Evolutionary conservation across 257 asterid genomes (phyloP).

Genomic region (Phtheirospermum japonicum): DNA sequence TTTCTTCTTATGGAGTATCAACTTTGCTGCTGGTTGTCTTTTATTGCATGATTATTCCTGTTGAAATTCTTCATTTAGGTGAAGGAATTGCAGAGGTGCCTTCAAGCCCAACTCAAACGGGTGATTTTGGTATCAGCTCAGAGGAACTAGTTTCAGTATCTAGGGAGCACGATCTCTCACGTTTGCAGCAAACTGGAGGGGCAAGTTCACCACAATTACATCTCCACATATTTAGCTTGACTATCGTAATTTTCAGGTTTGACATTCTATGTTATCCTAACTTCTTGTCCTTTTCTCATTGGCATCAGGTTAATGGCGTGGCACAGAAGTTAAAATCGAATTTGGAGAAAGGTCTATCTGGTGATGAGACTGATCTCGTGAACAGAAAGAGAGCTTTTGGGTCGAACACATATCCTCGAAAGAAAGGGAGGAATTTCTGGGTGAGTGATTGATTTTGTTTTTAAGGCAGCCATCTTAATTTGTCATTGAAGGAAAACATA

Average conservation of each 20-base stretch:
- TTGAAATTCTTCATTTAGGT: constrained; percentile 35
- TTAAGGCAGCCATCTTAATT: background rate
- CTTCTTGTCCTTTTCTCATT: constrained; percentile 18
- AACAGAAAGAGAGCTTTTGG: constrained; percentile 74
- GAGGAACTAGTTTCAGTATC: constrained; percentile 69
- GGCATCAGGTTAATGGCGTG: constrained; percentile 63
- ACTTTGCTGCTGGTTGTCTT: constrained; percentile 1
- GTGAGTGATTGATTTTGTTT: constrained; percentile 34
- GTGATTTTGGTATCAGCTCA: constrained; percentile 65
- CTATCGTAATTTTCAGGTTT: background rate
- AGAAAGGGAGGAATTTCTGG: constrained; percentile 89
- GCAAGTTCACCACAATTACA: constrained; percentile 46
- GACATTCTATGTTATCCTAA: constrained; percentile 7
- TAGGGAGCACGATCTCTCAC: constrained; percentile 53
- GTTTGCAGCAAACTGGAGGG: constrained; percentile 78
- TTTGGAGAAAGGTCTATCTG: constrained; percentile 67
- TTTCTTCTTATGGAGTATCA: background rate
- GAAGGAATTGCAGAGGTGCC: constrained; percentile 45
- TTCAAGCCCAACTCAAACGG: constrained; percentile 39
- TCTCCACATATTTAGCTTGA: background rate
- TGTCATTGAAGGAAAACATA: background rate
- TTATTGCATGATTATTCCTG: background rate
- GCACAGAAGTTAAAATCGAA: constrained; percentile 60
- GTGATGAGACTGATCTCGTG: constrained; percentile 62
- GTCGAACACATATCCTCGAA: constrained; percentile 88